Conservation (phyloP, 768 basidiomycete species). For the Termitomyces sp. region DNA sequence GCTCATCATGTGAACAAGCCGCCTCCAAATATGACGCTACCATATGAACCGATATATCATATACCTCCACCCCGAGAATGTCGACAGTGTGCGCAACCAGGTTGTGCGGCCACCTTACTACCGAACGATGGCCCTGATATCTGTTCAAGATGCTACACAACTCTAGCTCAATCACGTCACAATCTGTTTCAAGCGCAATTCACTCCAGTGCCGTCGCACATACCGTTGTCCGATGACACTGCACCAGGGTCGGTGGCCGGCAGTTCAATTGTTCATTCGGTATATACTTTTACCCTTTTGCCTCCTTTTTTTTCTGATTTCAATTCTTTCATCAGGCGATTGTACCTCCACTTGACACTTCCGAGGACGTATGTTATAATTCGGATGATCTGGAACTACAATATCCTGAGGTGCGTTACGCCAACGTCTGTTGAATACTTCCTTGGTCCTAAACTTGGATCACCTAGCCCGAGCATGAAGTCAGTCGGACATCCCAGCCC, state of each 20-base stretch:
- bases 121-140: neutral
- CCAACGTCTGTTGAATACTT: neutral
- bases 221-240: neutral
- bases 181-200: neutral
- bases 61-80: neutral
- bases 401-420: slow-evolving; percentile 13
- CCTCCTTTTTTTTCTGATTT: neutral
- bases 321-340: neutral
- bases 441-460: neutral
- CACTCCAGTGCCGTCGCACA: neutral
- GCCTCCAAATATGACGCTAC: neutral
- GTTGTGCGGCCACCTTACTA: slow-evolving; percentile 7
- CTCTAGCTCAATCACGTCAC: neutral
- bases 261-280: neutral
- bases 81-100: slow-evolving; percentile 4
- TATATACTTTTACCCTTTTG: neutral
- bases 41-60: neutral
- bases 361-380: slow-evolving; percentile 1
- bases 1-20: neutral
- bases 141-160: slow-evolving; percentile 6
- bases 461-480: neutral
- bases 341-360: neutral
- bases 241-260: neutral
- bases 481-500: neutral
- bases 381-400: slow-evolving; percentile 6